These are phyloP conservation scores for Tulasnella sp. DNA, from an alignment of 768 basidiomycete species.

Conservation along the genomic window DNA sequence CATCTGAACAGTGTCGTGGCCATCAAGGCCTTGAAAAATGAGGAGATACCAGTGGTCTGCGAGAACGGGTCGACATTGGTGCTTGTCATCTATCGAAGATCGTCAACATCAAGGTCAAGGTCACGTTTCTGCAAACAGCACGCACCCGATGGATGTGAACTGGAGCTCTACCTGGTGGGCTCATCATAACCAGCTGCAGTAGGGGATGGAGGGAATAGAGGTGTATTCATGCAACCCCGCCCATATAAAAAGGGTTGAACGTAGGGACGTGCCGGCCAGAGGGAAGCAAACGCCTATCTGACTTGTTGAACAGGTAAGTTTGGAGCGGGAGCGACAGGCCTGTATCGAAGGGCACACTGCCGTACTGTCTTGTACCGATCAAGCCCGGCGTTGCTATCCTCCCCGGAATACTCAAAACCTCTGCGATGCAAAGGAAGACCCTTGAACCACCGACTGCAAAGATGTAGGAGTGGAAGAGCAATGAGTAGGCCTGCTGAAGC, in stretches of 20 bases:
- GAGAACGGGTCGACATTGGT: background rate
- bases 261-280: no score
- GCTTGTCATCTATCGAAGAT: background rate
- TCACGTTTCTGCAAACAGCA: background rate
- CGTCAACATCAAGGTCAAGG: background rate
- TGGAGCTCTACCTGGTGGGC: no score
- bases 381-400: background rate
- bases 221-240: no score
- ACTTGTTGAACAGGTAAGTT: no score
- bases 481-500: no score
- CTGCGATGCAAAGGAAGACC: background rate
- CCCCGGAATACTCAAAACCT: background rate
- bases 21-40: conserved; percentile 27
- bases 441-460: no score
- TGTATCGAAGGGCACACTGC: background rate
- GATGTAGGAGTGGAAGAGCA: no score
- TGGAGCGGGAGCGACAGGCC: no score
- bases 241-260: no score
- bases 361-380: background rate
- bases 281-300: no score
- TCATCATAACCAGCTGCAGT: no score
- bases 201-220: no score
- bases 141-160: background rate
- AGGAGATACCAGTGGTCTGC: background rate
- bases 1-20: conserved; percentile 40